Evolutionary conservation across 2,329 filamentous ascomycete genomes (phyloP), one percentile per base, ranked within the genome.

Genomic region (Colletotrichum graminicola): DNA sequence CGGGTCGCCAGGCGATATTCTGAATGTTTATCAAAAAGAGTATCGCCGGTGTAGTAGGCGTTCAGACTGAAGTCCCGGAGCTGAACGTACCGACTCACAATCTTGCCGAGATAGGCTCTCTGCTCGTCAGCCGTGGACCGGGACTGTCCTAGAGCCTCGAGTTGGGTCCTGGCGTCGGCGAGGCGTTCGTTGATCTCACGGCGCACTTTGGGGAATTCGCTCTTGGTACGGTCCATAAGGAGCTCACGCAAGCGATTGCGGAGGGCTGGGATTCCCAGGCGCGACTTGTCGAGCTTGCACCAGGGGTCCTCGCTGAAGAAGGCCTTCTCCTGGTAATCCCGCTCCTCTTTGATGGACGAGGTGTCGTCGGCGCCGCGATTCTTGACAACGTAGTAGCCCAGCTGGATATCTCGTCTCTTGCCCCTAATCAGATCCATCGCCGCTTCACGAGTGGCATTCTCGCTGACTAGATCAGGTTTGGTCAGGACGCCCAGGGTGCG

Each of bases 401-500:
- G 70, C 5, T 72, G 69, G 1, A 77, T 69, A 0, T 66, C 73
- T 11, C 72, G 69, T 2, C 72, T 62, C n/a, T 73, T 68, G 5
- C 76, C 75, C 1, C 52, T 32, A 1, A 77, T n/a, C 0, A 77
- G 56, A 11, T 72, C 63, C 47, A 73, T 70, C 1, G 73, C 68
- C 7, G 67, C 71, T 4, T 62, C 63, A 1, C 76, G 71, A 0
- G 71, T 76, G 16, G 73, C 76, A 0, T 57, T 55, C 51, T 78
- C 75, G 4, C 47, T 36, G 51, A 85, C 79, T 0, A 83, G 77
- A 65, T 87, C 84, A 0, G 83, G 82, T 72, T 87, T 86, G 0
- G 85, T 87, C 0, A 87, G 75, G 3, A 87, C 78, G 0, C 83
- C 84, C 10, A 88, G 75, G 0, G 85, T 88, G 0, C 85, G 73